Evolutionary conservation across 169 alveolate species (phyloP), one percentile per base, ranked within the genome.

Genomic region (Plasmodium malariae): DNA sequence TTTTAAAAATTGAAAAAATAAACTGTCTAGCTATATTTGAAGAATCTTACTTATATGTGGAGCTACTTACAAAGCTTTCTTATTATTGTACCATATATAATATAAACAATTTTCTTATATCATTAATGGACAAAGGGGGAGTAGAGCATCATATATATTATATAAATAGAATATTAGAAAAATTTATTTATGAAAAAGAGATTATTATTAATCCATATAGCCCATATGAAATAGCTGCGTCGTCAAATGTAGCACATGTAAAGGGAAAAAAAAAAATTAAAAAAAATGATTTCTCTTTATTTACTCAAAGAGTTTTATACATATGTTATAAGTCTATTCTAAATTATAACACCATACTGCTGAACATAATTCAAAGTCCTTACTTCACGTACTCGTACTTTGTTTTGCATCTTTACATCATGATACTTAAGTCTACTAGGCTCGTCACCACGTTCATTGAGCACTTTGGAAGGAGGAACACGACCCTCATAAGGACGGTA

Each of bases 111-210:
- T 49, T 83, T 45, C 19, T 83, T 14, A 83, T 83, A 19, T 67
- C 91, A 2, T 14, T 83, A 12, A 83, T 83, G 91, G 57, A 70
- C 6, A 83, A 83, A 49, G 72, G 85, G 7, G 72, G 85, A n/a
- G 83, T 67, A 4, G 91, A 83, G 17, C 91, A 83, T 59, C 91
- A 83, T 63, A 26, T 83, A 14, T 83, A 48, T 67, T 83, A 83
- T 43, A 67, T 83, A 0, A 83, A 83, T 43, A 12, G 91, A 11
- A 67, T 83, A 9, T 45, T 83, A 17, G 91, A 83, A 30, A 83
- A 83, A 30, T 83, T 83, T 19, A 83, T 83, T 24, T 83, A 51
- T 36, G 91, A 83, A 30, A 83, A 83, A 45, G 83, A 67, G 11
- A 71, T 83, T 11, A 65, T 83, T 9, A 67, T 83, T 37, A 57